Percentiles rank a stretch among this genome's conserved stretches.
These are phyloP conservation scores for Trichoderma reesei DNA, from an alignment of 495 filamentous ascomycete species.

Conservation along the genomic window DNA sequence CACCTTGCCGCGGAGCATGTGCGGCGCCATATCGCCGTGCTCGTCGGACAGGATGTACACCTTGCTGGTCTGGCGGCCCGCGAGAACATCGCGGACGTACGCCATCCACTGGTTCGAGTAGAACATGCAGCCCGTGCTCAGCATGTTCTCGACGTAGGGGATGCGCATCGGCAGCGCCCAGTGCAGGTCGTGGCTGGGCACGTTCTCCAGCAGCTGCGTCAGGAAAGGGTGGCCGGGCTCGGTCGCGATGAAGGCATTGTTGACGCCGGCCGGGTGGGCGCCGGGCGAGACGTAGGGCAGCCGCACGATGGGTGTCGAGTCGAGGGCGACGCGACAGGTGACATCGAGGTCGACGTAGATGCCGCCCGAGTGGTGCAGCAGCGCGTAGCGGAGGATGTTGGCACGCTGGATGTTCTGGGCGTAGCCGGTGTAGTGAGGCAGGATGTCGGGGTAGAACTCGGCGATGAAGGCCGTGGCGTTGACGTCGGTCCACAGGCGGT, in stretches of 20 bases:
- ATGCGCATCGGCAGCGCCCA: constrained; percentile 4
- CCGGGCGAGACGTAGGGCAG: constrained; percentile 39
- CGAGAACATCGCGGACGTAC: neutral
- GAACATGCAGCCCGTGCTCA: constrained; percentile 6
- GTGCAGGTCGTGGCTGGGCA: constrained; percentile 3
- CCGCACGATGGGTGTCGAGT: constrained; percentile 14
- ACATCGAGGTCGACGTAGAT: constrained; percentile 38
- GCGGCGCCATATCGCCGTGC: constrained; percentile 1
- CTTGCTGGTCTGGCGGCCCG: neutral
- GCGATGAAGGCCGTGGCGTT: constrained; percentile 7
- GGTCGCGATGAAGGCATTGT: constrained; percentile 3
- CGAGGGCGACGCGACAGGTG: constrained; percentile 33
- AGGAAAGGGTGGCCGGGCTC: constrained; percentile 3
- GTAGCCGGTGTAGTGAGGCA: neutral
- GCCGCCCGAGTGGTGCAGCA: constrained; percentile 33
- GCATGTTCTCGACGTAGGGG: constrained; percentile 2
- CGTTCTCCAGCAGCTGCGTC: constrained; percentile 3
- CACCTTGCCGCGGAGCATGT: constrained; percentile 4
- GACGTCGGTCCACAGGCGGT: constrained; percentile 5
- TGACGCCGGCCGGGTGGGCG: constrained; percentile 22
- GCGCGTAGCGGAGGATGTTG: constrained; percentile 34
- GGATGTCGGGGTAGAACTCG: constrained; percentile 4
- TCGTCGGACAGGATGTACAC: neutral
- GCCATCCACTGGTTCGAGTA: constrained; percentile 7
- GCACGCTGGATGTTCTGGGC: constrained; percentile 35